A percentile compares a stretch with the other conserved stretches of the same genome.
Evolutionary conservation across 2,329 filamentous ascomycete species (phyloP).

Genomic region (Neofusicoccum parvum): DNA sequence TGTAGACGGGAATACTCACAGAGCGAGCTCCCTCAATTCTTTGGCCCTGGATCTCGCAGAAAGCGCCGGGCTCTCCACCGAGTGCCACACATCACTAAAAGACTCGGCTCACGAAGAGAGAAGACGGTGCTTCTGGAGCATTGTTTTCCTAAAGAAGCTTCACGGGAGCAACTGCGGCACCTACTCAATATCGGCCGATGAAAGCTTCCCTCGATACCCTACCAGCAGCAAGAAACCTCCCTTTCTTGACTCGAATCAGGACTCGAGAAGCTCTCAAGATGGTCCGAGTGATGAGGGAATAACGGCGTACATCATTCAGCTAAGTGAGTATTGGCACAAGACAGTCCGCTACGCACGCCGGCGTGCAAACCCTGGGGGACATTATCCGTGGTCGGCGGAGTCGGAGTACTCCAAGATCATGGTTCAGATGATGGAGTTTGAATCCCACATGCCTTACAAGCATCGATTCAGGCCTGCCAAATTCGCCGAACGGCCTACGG

Average conservation of each 20-base stretch:
- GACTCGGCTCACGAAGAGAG: constrained; percentile 31
- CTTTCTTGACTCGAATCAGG: constrained; percentile 27
- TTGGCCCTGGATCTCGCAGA: constrained; percentile 50
- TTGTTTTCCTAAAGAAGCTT: constrained; percentile 35
- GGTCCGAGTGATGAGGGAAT: constrained; percentile 43
- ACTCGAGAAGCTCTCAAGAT: constrained; percentile 19
- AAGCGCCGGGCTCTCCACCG: constrained; percentile 47
- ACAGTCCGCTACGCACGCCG: constrained; percentile 51
- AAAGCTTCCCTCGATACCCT: constrained; percentile 41
- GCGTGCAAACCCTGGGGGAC: constrained; percentile 46
- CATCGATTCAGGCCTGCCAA: constrained; percentile 55
- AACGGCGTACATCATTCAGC: constrained; percentile 48
- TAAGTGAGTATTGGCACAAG: constrained; percentile 53
- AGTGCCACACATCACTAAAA: constrained; percentile 28
- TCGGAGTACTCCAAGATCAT: constrained; percentile 58
- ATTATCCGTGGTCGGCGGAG: constrained; percentile 53
- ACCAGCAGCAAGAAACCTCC: constrained; percentile 37
- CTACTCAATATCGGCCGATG: constrained; percentile 40
- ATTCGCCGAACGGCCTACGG: constrained; percentile 45
- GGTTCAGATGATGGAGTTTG: constrained; percentile 54
- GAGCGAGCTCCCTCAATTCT: constrained; percentile 48
- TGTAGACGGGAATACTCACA: constrained; percentile 50
- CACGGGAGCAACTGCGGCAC: constrained; percentile 31
- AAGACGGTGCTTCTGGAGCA: constrained; percentile 37
- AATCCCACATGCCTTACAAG: constrained; percentile 53